These are phyloP conservation scores for Hyphodiscus sp. DNA, from an alignment of 2,329 filamentous ascomycete species.

Conservation along the genomic window DNA sequence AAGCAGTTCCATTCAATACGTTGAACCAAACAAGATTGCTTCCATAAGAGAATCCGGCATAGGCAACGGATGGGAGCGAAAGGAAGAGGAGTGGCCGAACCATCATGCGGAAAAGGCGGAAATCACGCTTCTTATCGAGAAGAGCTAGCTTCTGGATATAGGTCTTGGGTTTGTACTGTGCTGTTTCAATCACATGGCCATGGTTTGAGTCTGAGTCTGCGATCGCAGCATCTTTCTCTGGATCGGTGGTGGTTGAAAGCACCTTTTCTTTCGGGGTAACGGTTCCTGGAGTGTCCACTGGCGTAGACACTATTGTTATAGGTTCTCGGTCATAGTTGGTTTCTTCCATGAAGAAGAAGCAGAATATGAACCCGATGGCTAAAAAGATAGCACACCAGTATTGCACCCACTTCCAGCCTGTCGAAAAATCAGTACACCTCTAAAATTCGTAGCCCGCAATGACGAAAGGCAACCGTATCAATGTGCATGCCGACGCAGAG, in stretches of 20 bases:
- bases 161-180: constrained; percentile 18
- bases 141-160: constrained; percentile 24
- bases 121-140: constrained; percentile 20
- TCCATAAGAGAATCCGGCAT: constrained; percentile 32
- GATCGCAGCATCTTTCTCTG: constrained; percentile 9
- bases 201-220: neutral
- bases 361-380: constrained; percentile 41
- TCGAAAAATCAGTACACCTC: neutral
- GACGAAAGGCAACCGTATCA: too few species aligned
- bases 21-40: constrained; percentile 32
- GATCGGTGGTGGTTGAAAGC: constrained; percentile 6
- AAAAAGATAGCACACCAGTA: constrained; percentile 50
- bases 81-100: constrained; percentile 27
- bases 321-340: constrained; percentile 36
- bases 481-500: too few species aligned
- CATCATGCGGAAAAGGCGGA: constrained; percentile 28
- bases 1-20: constrained; percentile 32
- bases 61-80: constrained; percentile 30
- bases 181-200: neutral
- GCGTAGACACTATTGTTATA: constrained; percentile 5
- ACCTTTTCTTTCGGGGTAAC: constrained; percentile 9
- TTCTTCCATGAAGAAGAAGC: constrained; percentile 55
- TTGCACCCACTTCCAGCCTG: constrained; percentile 43
- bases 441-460: neutral
- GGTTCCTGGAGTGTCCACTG: constrained; percentile 4